Evolutionary conservation across 495 filamentous ascomycete species (phyloP).

Genomic region (Darksidea phi): DNA sequence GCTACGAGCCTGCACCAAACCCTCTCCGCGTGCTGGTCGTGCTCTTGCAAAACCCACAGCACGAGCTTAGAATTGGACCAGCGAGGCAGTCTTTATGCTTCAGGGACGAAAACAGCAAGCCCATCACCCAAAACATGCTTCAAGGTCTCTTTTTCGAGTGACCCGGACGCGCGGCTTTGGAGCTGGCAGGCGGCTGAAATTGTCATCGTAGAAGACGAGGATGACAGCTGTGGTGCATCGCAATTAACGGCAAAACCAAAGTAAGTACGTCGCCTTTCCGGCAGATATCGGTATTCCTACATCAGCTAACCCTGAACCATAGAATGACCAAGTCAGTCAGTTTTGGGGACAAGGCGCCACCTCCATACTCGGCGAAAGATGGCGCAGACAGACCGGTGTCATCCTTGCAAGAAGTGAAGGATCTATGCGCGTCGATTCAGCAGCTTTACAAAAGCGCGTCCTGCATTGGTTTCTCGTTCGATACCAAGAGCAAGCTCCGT

Average conservation of each 20-base stretch:
- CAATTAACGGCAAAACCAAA: constrained; percentile 11
- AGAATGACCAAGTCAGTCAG: constrained; percentile 30
- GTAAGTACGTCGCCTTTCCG: constrained; percentile 13
- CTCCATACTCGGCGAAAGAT: constrained; percentile 27
- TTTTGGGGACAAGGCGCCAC: constrained; percentile 28
- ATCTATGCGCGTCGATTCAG: constrained; percentile 34
- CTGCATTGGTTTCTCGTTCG: constrained; percentile 35
- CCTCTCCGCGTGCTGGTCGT: constrained; percentile 31
- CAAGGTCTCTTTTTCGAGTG: constrained; percentile 31
- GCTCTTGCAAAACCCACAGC: constrained; percentile 30
- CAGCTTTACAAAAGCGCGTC: constrained; percentile 21
- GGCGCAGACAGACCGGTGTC: not conserved
- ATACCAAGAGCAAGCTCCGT: constrained; percentile 29
- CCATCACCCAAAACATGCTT: constrained; percentile 14
- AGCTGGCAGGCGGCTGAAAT: constrained; percentile 37
- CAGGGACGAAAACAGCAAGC: constrained; percentile 15
- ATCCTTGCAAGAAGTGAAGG: constrained; percentile 27
- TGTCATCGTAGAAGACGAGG: constrained; percentile 21
- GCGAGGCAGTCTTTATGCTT: constrained; percentile 13
- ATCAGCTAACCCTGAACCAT: too few species aligned
- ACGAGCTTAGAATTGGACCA: constrained; percentile 35
- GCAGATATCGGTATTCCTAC: too few species aligned
- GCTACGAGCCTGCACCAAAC: constrained; percentile 28
- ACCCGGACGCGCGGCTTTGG: constrained; percentile 16
- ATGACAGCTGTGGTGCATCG: not conserved